Evolutionary conservation across 345 rosid species (phyloP).

Genomic region (Ailanthus altissimus): DNA sequence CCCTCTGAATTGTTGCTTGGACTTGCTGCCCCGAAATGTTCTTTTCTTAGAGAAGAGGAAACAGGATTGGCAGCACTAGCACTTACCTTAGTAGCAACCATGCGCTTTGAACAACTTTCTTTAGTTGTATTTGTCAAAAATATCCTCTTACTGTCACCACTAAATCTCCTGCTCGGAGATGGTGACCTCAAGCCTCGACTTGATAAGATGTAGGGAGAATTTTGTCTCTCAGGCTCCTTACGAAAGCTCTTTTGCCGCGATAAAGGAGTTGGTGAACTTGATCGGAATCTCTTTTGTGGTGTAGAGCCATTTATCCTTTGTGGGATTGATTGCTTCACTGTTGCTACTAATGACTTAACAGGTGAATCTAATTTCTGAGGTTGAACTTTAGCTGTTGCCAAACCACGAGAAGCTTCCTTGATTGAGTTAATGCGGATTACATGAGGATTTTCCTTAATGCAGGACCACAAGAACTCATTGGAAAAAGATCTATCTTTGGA

Average conservation of each 20-base stretch:
- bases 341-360: slow-evolving; percentile 22
- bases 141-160: slow-evolving; percentile 36
- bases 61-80: slow-evolving; percentile 22
- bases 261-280: slow-evolving; percentile 59
- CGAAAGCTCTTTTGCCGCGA: slow-evolving; percentile 75
- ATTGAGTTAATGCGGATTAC: slow-evolving; percentile 58
- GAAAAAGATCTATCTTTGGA: slow-evolving; percentile 76
- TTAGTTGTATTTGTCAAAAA: slow-evolving; percentile 17
- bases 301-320: slow-evolving; percentile 32
- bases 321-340: slow-evolving; percentile 27
- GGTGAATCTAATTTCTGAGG: slow-evolving; percentile 22
- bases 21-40: slow-evolving; percentile 37
- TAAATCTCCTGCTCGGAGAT: slow-evolving; percentile 59
- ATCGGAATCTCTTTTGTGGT: slow-evolving; percentile 51
- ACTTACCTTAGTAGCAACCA: slow-evolving; percentile 30
- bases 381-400: slow-evolving; percentile 23
- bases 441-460: slow-evolving; percentile 78
- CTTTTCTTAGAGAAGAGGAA: slow-evolving; percentile 38
- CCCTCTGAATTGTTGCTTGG: slow-evolving; percentile 24
- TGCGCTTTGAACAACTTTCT: slow-evolving; percentile 38
- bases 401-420: slow-evolving; percentile 45
- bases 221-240: slow-evolving; percentile 36
- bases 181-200: slow-evolving; percentile 50
- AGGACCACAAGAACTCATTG: slow-evolving; percentile 75
- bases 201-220: slow-evolving; percentile 26